Evolutionary conservation across 176 grass and related monocot species (phyloP), one percentile per base, ranked within the genome.

Genomic region (Zea luxurians): DNA sequence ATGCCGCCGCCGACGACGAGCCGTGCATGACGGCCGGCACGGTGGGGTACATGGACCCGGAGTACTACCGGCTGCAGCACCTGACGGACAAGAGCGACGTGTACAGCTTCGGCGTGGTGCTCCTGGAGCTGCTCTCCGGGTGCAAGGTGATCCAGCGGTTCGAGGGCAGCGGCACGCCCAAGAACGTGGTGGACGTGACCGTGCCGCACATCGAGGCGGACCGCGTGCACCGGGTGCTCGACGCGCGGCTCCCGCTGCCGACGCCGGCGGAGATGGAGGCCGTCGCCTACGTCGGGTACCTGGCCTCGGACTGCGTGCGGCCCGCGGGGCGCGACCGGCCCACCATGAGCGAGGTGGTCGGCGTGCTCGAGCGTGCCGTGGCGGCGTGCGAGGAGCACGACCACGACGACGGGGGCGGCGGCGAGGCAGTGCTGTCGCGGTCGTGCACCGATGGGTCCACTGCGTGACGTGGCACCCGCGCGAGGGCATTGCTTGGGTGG

Each of bases 1-100:
- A 58, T 4, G 65, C 0, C 37, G 0, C 1, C 6, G 48, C 1
- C 54, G 86, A 73, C n/a, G 66, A 86, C 21, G 88, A 83, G 21
- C 66, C 79, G 1, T 85, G 83, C 66, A 34, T 76, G 42, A 85
- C 89, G 10, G 94, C 91, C 2, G 94, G 94, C 2, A 97, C 94
- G 38, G 89, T 97, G 38, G 94, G 94, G 36, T 97, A 97, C 94
- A 97, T 97, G 94, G 94, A 97, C 80, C 94, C 91, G 21, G 91
- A 97, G 86, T 97, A 93, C 78, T 97, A 93, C 70, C 52, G 94
- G 79, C 89, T 97, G 55, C 94, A 94, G 81, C 76, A 88, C 60
- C 82, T 97, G 59, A 97, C 94, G 61, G 84, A 90, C 55, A 97
- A 92, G 84, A 94, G 91, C 61, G 94, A 97, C 75, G 94, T 97